Percentiles rank a stretch among this genome's conserved stretches.
These are phyloP conservation scores for Cercis canadensis DNA, from an alignment of 306 rosid species.

Conservation along the genomic window DNA sequence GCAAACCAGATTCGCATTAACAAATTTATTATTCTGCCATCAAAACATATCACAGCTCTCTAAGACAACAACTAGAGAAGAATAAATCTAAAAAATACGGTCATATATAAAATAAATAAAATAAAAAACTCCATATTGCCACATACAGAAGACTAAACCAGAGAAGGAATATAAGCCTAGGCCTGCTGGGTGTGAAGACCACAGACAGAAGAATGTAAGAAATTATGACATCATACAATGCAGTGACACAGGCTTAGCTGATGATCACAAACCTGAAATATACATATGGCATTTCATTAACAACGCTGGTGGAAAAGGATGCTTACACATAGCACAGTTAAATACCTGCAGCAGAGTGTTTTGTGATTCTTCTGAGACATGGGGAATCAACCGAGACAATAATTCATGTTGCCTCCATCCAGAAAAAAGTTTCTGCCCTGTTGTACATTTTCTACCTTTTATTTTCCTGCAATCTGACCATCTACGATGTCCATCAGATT, in stretches of 20 bases:
- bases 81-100: neutral
- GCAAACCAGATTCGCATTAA: neutral
- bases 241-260: constrained; percentile 20
- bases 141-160: constrained; percentile 21
- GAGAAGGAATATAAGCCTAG: constrained; percentile 4
- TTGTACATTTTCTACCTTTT: constrained; percentile 60
- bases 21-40: neutral
- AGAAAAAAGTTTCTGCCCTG: constrained; percentile 64
- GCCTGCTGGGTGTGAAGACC: neutral
- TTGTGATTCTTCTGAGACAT: constrained; percentile 56
- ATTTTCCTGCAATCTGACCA: constrained; percentile 67
- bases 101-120: neutral
- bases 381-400: constrained; percentile 65
- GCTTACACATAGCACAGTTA: constrained; percentile 26
- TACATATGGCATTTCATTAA: constrained; percentile 15
- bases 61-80: neutral
- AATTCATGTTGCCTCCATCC: constrained; percentile 73
- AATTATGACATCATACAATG: constrained; percentile 26
- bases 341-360: constrained; percentile 66
- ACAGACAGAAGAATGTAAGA: constrained; percentile 19
- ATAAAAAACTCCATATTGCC: neutral
- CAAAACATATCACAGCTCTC: neutral
- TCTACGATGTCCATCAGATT: constrained; percentile 60
- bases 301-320: constrained; percentile 13
- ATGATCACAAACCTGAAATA: constrained; percentile 25